These are phyloP conservation scores for Paradendryphiella salina DNA, from an alignment of 2,329 filamentous ascomycete genomes.

Conservation along the genomic window DNA sequence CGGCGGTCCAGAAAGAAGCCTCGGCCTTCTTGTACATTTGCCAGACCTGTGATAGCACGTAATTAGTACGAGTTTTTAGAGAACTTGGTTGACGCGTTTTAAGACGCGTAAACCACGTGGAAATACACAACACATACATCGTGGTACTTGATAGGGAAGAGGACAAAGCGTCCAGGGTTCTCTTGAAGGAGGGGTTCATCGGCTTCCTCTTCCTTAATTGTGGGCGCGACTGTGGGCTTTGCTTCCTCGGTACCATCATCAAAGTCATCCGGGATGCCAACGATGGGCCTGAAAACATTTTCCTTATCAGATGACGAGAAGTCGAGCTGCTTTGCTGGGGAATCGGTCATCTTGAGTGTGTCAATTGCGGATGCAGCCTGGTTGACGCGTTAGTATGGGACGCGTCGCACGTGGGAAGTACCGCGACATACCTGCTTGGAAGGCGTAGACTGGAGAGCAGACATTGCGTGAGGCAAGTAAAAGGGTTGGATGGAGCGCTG, in stretches of 20 bases:
- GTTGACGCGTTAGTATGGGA: slow-evolving; percentile 45
- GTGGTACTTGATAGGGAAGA: slow-evolving; percentile 99
- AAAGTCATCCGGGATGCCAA: slow-evolving; percentile 53
- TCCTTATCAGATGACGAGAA: slow-evolving; percentile 77
- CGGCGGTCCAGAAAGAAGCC: slow-evolving; percentile 99
- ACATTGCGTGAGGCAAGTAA: slow-evolving; percentile 60
- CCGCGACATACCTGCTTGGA: slow-evolving; percentile 67
- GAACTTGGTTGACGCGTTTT: slow-evolving; percentile 63
- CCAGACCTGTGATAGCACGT: slow-evolving; percentile 73
- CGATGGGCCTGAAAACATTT: slow-evolving; percentile 67
- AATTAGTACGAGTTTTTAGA: slow-evolving; percentile 32
- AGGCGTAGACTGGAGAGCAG: slow-evolving; percentile 69
- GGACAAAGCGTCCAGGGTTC: slow-evolving; percentile 93
- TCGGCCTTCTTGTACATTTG: slow-evolving; percentile 99
- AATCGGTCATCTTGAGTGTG: slow-evolving; percentile 84
- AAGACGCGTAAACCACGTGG: slow-evolving; percentile 48
- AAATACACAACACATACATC: slow-evolving; percentile 68
- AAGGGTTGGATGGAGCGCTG: slow-evolving; percentile 15
- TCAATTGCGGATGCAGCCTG: slow-evolving; percentile 87
- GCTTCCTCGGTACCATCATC: slow-evolving; percentile 46
- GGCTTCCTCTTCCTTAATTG: slow-evolving; percentile 67
- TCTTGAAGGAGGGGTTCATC: slow-evolving; percentile 92
- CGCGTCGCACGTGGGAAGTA: slow-evolving; percentile 28
- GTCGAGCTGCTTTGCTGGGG: slow-evolving; percentile 86
- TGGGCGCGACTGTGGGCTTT: slow-evolving; percentile 58